These are phyloP conservation scores for Proliferodiscus dingleyae DNA, from an alignment of 2,329 filamentous ascomycete species.

Conservation along the genomic window DNA sequence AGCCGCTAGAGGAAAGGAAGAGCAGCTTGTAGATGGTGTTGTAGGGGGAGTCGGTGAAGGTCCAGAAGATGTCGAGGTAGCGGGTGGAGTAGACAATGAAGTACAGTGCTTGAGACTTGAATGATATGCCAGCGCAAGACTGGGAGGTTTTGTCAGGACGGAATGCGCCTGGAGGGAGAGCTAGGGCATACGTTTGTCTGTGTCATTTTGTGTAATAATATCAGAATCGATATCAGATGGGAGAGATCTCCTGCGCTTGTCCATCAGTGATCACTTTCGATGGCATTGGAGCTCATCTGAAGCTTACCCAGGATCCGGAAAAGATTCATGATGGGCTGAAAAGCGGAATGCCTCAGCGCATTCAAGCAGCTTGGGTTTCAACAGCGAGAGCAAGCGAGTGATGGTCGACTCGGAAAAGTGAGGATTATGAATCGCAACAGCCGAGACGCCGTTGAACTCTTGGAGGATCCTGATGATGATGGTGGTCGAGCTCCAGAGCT, in stretches of 20 bases:
- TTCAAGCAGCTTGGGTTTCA: slow-evolving; percentile 1
- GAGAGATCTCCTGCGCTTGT: slow-evolving; percentile 76
- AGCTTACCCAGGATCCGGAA: slow-evolving; percentile 61
- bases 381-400: slow-evolving; percentile 3
- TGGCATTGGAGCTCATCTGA: not conserved
- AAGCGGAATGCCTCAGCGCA: slow-evolving; percentile 16
- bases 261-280: slow-evolving; percentile 6
- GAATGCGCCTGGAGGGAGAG: slow-evolving; percentile 4
- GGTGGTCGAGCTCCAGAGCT: too few relatives aligned
- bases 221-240: slow-evolving; percentile 89
- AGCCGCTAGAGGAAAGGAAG: slow-evolving; percentile 84
- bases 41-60: slow-evolving; percentile 66
- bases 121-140: slow-evolving; percentile 97
- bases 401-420: too few relatives aligned
- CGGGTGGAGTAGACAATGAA: slow-evolving; percentile 88
- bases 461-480: too few relatives aligned
- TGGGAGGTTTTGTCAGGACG: slow-evolving; percentile 42
- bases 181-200: slow-evolving; percentile 74
- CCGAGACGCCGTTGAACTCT: too few relatives aligned
- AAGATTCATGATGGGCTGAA: slow-evolving; percentile 55
- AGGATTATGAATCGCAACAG: too few relatives aligned
- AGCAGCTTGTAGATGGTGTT: slow-evolving; percentile 94
- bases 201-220: slow-evolving; percentile 95
- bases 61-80: slow-evolving; percentile 91
- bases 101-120: slow-evolving; percentile 97